Conservation (phyloP, 164 flowering plant genomes). For the Aristolochia contorta region DNA sequence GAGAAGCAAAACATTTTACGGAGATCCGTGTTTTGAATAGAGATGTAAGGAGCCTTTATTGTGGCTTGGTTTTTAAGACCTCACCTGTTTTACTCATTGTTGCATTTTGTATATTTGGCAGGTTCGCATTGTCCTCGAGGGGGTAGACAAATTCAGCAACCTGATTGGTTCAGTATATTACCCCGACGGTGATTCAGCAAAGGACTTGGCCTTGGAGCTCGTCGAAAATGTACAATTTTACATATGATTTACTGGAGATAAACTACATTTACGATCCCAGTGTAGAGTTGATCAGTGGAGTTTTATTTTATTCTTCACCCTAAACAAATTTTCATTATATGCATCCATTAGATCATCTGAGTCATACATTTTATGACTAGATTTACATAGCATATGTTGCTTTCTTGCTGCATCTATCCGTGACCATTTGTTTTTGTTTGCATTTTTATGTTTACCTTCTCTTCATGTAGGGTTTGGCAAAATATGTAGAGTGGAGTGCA, state of each 20-base stretch:
- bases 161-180: slow-evolving; percentile 86
- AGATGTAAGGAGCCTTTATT: slow-evolving; percentile 54
- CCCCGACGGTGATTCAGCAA: slow-evolving; percentile 81
- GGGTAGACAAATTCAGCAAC: slow-evolving; percentile 86
- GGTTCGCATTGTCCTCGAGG: slow-evolving; percentile 94
- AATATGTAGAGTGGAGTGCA: slow-evolving; percentile 98
- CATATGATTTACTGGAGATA: not conserved
- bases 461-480: slow-evolving; percentile 66
- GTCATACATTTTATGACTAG: no score
- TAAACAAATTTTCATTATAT: no score
- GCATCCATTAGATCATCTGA: no score
- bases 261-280: not conserved
- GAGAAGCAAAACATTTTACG: slow-evolving; percentile 90
- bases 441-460: not conserved
- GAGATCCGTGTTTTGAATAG: slow-evolving; percentile 74
- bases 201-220: slow-evolving; percentile 87
- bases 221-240: slow-evolving; percentile 59
- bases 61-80: slow-evolving; percentile 3
- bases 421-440: not conserved
- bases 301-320: no score
- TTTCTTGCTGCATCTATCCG: no score
- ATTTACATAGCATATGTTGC: no score
- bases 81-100: slow-evolving; percentile 3
- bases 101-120: slow-evolving; percentile 24
- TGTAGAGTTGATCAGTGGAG: no score